Conservation (phyloP, 805 yeast genomes). For the Candida andamanensis region DNA sequence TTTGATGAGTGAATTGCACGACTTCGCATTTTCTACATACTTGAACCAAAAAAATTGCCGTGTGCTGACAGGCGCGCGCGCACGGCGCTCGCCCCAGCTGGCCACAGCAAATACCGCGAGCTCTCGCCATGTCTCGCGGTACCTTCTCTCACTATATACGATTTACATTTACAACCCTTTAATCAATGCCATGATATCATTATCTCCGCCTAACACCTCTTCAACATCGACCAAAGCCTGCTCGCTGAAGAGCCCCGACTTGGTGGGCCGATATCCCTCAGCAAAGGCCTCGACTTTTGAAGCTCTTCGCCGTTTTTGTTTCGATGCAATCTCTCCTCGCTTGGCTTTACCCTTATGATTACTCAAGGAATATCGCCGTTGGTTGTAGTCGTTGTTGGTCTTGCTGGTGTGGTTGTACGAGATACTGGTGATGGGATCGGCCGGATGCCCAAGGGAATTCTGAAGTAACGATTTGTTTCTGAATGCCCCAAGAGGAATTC, state of each 20-base stretch:
- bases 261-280: slow-evolving; percentile 72
- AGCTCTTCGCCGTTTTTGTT: slow-evolving; percentile 50
- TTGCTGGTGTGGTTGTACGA: slow-evolving; percentile 23
- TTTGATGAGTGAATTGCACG: too few relatives aligned
- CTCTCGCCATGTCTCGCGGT: not conserved
- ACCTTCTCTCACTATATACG: not conserved
- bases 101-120: not conserved
- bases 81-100: too few relatives aligned
- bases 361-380: slow-evolving; percentile 15
- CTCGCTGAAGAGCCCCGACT: slow-evolving; percentile 72
- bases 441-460: slow-evolving; percentile 17
- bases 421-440: slow-evolving; percentile 15
- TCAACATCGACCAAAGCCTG: slow-evolving; percentile 71
- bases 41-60: too few relatives aligned
- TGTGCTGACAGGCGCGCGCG: too few relatives aligned
- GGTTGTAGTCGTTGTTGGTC: slow-evolving; percentile 21
- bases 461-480: slow-evolving; percentile 57
- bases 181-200: slow-evolving; percentile 40
- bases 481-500: slow-evolving; percentile 84
- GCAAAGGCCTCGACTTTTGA: slow-evolving; percentile 70
- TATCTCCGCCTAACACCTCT: slow-evolving; percentile 54
- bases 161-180: slow-evolving; percentile 17
- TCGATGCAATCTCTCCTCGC: slow-evolving; percentile 14
- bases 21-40: not conserved
- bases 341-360: slow-evolving; percentile 3